These are phyloP conservation scores for Dryadomyces quercus-mongolicae DNA, from an alignment of 2,329 filamentous ascomycete genomes.

Conservation along the genomic window DNA sequence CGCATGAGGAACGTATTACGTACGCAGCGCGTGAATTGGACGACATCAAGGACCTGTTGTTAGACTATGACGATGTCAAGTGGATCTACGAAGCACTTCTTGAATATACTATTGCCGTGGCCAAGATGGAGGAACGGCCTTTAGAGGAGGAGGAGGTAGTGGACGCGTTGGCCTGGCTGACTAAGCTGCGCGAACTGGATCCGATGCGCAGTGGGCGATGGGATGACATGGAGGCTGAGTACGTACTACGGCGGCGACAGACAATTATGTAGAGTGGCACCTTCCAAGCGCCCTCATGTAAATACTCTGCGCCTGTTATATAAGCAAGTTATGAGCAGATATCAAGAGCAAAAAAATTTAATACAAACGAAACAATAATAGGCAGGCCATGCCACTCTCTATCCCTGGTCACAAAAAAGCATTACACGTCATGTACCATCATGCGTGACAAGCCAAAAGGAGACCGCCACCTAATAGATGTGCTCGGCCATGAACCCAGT, in stretches of 20 bases:
- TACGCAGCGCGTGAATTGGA: slow-evolving; percentile 62
- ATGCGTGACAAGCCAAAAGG: too few relatives aligned
- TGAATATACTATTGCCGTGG: slow-evolving; percentile 54
- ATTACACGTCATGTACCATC: too few relatives aligned
- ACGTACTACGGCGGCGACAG: slow-evolving; percentile 8
- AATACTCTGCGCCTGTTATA: background rate
- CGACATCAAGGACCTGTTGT: slow-evolving; percentile 54
- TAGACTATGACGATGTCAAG: slow-evolving; percentile 51
- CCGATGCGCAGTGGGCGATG: slow-evolving; percentile 64
- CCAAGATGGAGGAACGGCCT: slow-evolving; percentile 34
- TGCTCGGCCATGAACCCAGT: too few relatives aligned
- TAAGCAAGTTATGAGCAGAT: background rate
- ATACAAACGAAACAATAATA: too few relatives aligned
- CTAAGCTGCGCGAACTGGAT: slow-evolving; percentile 56
- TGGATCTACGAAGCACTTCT: slow-evolving; percentile 85
- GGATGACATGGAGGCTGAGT: slow-evolving; percentile 49
- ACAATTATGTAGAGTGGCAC: background rate
- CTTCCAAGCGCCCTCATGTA: too few relatives aligned
- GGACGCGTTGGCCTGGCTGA: slow-evolving; percentile 46
- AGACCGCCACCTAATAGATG: too few relatives aligned
- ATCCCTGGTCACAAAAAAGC: too few relatives aligned
- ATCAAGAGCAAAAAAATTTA: background rate
- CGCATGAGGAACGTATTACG: slow-evolving; percentile 43
- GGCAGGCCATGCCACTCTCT: too few relatives aligned
- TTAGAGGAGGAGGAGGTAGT: slow-evolving; percentile 26